Evolutionary conservation across 2,329 filamentous ascomycete species (phyloP), one percentile per base, ranked within the genome.

Genomic region (Bipolaris victoriae): DNA sequence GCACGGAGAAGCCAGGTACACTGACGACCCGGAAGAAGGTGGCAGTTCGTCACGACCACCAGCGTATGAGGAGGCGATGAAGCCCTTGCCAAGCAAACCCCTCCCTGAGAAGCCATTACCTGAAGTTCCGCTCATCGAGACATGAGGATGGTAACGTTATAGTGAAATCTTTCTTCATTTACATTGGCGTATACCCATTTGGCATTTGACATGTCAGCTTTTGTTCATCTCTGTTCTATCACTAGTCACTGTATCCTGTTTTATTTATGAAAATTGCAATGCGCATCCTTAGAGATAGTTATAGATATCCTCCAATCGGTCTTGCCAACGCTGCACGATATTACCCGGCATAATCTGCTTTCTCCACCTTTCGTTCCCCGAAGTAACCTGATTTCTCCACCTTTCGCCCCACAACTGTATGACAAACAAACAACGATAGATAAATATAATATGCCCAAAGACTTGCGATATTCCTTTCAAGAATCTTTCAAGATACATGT

Each of bases 91-190:
- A n/a, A 69, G 61, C 36, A 73, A 73, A 61, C 72, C 72, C 10
- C 52, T 76, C 13, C 73, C 73, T 0, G 73, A 76, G 55, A 76
- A 76, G 50, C 73, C 73, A 1, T 49, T 76, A 31, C 73, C 73
- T 29, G 66, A 62, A 26, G 66, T 74, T 47, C 73, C 73, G n/a
- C 65, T 76, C 16, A 70, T 75, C 35, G 71, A 73, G 50, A 57
- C 69, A 7, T 73, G 51, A 66, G 26, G 5, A 5, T 11, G 31
- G 26, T 18, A 31, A 31, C 20, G 9, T 55, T 24, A 10, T 15
- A 18, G 15, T 15, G 5, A 16, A 10, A 24, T 39, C 37, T 40
- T 29, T 24, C 9, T 24, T 16, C 33, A 5, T 6, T 11, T n/a
- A 44, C 41, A 29, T 37, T 10, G 22, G 5, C 44, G 24, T 33